Evolutionary conservation across 495 filamentous ascomycete genomes (phyloP).

Genomic region (Pyronema domesticum): DNA sequence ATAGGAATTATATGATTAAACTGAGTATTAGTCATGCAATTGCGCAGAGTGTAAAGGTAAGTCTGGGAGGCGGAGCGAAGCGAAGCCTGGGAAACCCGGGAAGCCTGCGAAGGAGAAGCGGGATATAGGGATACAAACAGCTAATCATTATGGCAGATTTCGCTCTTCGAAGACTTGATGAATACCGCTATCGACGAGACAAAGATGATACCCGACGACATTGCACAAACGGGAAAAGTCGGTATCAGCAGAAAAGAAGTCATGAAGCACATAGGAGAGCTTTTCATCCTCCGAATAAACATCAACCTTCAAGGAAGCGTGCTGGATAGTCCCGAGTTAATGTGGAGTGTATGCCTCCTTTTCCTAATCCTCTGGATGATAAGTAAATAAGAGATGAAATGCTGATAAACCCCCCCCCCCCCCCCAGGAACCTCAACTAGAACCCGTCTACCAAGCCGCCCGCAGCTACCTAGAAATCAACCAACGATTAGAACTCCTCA

Average conservation of each 20-base stretch:
- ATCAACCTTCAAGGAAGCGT: constrained; percentile 95
- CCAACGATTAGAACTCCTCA: constrained; percentile 76
- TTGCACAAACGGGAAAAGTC: constrained; percentile 80
- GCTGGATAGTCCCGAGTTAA: constrained; percentile 90
- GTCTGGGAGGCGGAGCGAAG: constrained; percentile 1
- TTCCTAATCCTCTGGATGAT: background rate
- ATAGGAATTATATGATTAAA: constrained; percentile 93
- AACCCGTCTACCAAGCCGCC: constrained; percentile 88
- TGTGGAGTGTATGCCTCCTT: constrained; percentile 49
- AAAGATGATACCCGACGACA: constrained; percentile 74
- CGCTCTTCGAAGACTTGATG: constrained; percentile 89
- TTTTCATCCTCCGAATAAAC: constrained; percentile 92
- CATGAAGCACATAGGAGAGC: constrained; percentile 96
- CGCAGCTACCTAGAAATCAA: constrained; percentile 95
- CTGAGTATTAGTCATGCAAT: constrained; percentile 89
- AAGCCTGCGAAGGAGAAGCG: too few species aligned
- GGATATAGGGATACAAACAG: too few species aligned
- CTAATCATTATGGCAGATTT: constrained; percentile 44
- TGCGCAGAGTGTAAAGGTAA: constrained; percentile 77
- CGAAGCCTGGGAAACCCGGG: too few species aligned
- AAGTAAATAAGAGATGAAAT: background rate
- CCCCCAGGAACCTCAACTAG: constrained; percentile 61
- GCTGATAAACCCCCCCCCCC: too few species aligned
- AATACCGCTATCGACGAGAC: constrained; percentile 79
- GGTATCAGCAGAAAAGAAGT: constrained; percentile 66